Conservation (phyloP, 805 yeast species). For the Wickerhamiella azyma region DNA sequence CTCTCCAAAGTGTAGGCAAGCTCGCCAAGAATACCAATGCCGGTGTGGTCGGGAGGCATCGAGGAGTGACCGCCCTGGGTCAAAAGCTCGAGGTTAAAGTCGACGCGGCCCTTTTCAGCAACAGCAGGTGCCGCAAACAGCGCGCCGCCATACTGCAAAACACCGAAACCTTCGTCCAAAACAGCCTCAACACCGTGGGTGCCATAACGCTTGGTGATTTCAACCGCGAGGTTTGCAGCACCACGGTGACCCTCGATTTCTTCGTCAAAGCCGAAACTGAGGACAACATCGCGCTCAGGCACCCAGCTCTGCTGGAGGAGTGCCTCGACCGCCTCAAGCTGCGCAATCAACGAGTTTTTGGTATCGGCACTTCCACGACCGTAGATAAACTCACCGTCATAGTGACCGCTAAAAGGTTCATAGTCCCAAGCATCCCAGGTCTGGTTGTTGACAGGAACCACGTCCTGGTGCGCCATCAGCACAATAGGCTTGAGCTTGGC, state of each 20-base stretch:
- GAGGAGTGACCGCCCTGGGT: constrained; percentile 76
- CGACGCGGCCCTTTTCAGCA: constrained; percentile 50
- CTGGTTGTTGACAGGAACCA: constrained; percentile 51
- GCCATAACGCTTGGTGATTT: constrained; percentile 45
- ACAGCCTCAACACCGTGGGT: constrained; percentile 44
- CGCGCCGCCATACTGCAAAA: constrained; percentile 31
- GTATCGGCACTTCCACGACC: constrained; percentile 71
- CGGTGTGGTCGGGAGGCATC: constrained; percentile 66
- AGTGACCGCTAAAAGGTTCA: constrained; percentile 52
- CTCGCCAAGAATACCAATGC: constrained; percentile 60
- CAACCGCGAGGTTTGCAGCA: constrained; percentile 38
- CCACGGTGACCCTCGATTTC: constrained; percentile 54
- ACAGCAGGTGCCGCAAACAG: constrained; percentile 43
- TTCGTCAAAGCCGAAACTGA: constrained; percentile 65
- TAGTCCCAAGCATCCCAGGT: constrained; percentile 44
- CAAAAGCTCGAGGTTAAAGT: constrained; percentile 34
- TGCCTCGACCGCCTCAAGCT: constrained; percentile 50
- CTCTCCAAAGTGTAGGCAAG: constrained; percentile 44
- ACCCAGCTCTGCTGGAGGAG: constrained; percentile 35
- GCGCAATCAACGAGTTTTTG: constrained; percentile 45
- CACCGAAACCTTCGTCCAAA: constrained; percentile 54
- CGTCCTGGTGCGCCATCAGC: constrained; percentile 63
- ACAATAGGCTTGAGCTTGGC: constrained; percentile 44
- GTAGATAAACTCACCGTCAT: constrained; percentile 47
- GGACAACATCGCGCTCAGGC: constrained; percentile 44